These are phyloP conservation scores for Lepidium sativum DNA, from an alignment of 345 rosid species.

Conservation along the genomic window DNA sequence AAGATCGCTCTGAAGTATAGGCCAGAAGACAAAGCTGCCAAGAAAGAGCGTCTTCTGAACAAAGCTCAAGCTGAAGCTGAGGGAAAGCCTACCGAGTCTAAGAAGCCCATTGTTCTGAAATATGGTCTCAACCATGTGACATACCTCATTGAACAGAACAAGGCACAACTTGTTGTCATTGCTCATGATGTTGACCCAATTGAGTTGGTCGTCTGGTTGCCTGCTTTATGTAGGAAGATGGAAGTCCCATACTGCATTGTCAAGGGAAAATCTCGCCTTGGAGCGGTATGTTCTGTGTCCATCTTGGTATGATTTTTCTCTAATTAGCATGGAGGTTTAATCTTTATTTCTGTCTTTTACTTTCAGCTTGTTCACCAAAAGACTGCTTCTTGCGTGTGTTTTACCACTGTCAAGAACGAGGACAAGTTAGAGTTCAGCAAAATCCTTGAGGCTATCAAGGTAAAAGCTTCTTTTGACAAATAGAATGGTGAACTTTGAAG, in stretches of 20 bases:
- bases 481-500: neutral
- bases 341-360: neutral
- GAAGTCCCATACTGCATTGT: conserved; percentile 82
- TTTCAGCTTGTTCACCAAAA: conserved; percentile 59
- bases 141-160: conserved; percentile 73
- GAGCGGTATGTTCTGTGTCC: conserved; percentile 34
- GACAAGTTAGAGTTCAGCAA: conserved; percentile 75
- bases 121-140: conserved; percentile 72
- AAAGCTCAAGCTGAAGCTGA: conserved; percentile 68
- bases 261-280: conserved; percentile 71
- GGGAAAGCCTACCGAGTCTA: conserved; percentile 50
- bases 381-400: conserved; percentile 52
- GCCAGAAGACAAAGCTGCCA: conserved; percentile 63
- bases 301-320: neutral
- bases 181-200: conserved; percentile 89
- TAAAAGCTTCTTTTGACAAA: neutral
- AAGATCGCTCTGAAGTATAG: conserved; percentile 57
- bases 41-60: conserved; percentile 56
- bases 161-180: conserved; percentile 67
- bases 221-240: conserved; percentile 83
- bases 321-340: neutral
- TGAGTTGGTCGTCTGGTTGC: conserved; percentile 81
- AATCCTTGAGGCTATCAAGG: conserved; percentile 76
- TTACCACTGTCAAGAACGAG: conserved; percentile 74
- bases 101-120: conserved; percentile 66